Conservation (phyloP, 2,329 filamentous ascomycete species). For the Botrytis medusae region DNA sequence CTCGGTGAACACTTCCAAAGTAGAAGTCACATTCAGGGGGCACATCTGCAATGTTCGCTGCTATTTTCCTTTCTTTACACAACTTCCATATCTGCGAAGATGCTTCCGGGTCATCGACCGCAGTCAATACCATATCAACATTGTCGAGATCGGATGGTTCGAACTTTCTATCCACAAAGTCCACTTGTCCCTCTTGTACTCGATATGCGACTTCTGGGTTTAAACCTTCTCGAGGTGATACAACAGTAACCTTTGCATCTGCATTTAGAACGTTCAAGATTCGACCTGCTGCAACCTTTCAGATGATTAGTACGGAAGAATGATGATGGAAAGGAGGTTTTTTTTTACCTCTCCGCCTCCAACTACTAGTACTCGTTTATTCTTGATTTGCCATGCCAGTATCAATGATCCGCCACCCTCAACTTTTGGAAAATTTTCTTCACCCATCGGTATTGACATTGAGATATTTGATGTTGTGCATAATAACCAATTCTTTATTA, state of each 20-base stretch:
- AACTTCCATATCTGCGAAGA: slow-evolving; percentile 90
- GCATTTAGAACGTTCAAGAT: slow-evolving; percentile 94
- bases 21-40: slow-evolving; percentile 98
- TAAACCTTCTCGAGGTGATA: slow-evolving; percentile 76
- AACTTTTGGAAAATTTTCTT: slow-evolving; percentile 67
- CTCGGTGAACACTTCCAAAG: slow-evolving; percentile 92
- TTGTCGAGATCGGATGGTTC: slow-evolving; percentile 85
- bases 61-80: slow-evolving; percentile 79
- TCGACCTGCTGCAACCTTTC: slow-evolving; percentile 88
- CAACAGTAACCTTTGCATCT: slow-evolving; percentile 84
- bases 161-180: slow-evolving; percentile 80
- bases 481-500: slow-evolving; percentile 10
- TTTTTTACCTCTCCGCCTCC: slow-evolving; percentile 83
- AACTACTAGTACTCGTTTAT: slow-evolving; percentile 86
- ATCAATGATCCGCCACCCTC: slow-evolving; percentile 92
- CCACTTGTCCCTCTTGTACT: slow-evolving; percentile 71
- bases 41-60: slow-evolving; percentile 95
- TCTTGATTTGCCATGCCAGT: slow-evolving; percentile 90
- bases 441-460: slow-evolving; percentile 28
- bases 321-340: slow-evolving; percentile 15
- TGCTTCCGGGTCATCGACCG: slow-evolving; percentile 90
- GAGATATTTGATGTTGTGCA: slow-evolving; percentile 16
- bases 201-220: slow-evolving; percentile 87
- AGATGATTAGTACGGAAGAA: slow-evolving; percentile 28
- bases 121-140: slow-evolving; percentile 84